Evolutionary conservation across 2,329 filamentous ascomycete species (phyloP).

Genomic region (Hymenoscyphus repandus): DNA sequence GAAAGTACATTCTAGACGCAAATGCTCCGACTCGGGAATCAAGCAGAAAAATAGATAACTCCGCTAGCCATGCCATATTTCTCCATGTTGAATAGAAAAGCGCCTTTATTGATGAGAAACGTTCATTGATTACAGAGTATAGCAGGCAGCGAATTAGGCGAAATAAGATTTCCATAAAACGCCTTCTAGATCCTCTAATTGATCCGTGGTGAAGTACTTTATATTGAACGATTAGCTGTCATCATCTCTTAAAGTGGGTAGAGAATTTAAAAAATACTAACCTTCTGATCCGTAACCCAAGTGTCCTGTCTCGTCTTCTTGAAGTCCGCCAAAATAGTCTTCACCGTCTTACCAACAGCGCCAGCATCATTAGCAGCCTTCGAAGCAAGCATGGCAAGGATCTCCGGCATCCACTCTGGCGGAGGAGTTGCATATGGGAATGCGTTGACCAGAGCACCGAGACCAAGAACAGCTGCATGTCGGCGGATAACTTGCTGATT

Average conservation of each 20-base stretch:
- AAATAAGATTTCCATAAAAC: slow-evolving; percentile 99
- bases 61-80: not conserved
- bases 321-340: slow-evolving; percentile 90
- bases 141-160: slow-evolving; percentile 45
- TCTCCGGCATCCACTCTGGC: slow-evolving; percentile 88
- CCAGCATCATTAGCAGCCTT: slow-evolving; percentile 85
- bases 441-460: slow-evolving; percentile 87
- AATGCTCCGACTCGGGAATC: too few relatives aligned
- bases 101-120: not conserved
- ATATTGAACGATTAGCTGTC: slow-evolving; percentile 5
- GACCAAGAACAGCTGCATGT: slow-evolving; percentile 85
- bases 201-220: slow-evolving; percentile 80
- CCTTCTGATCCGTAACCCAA: slow-evolving; percentile 97
- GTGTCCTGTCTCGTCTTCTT: slow-evolving; percentile 99
- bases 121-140: not conserved
- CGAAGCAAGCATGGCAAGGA: slow-evolving; percentile 77
- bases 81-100: slow-evolving; percentile 2
- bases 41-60: not conserved
- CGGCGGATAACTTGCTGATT: slow-evolving; percentile 75
- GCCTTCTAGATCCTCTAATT: slow-evolving; percentile 90
- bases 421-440: slow-evolving; percentile 95
- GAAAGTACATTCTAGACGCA: too few relatives aligned
- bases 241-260: slow-evolving; percentile 11
- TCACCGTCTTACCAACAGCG: slow-evolving; percentile 92
- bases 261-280: slow-evolving; percentile 40